Evolutionary conservation across 2,329 filamentous ascomycete genomes (phyloP).

Genomic region (Fusarium pilosicola): DNA sequence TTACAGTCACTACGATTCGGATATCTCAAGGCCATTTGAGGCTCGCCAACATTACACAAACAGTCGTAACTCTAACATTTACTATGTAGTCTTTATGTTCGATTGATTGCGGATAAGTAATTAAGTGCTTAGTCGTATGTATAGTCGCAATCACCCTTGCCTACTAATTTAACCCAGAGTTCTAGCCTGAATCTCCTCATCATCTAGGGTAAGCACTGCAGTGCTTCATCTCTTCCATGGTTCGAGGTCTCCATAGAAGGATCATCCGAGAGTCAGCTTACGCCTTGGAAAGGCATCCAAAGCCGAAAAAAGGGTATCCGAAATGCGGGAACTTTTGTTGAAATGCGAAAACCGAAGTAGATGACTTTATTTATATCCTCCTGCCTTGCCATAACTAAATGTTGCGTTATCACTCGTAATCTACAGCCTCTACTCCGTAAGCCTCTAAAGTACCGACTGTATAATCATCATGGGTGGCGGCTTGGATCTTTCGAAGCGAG

Average conservation of each 20-base stretch:
- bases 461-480: not conserved
- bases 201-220: not conserved
- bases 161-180: not conserved
- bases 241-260: not conserved
- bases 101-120: too few species aligned
- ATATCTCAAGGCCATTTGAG: accelerated
- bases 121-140: accelerated
- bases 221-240: not conserved
- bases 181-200: too few species aligned
- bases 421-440: not conserved
- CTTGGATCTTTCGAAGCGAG: not conserved
- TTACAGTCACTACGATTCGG: accelerated
- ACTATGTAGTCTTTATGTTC: accelerated
- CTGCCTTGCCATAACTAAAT: accelerated
- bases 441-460: too few species aligned
- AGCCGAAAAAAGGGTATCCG: conserved; percentile 5
- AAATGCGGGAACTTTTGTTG: conserved; percentile 6
- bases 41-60: accelerated
- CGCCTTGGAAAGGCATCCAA: not conserved
- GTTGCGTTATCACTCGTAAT: not conserved
- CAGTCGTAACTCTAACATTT: not conserved
- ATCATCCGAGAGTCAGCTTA: not conserved
- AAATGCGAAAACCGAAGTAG: not conserved
- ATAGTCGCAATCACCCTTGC: accelerated
- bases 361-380: not conserved